These are phyloP conservation scores for Thraustochytrium striatum DNA, from an alignment of 352 stramenopile genomes.

Conservation along the genomic window DNA sequence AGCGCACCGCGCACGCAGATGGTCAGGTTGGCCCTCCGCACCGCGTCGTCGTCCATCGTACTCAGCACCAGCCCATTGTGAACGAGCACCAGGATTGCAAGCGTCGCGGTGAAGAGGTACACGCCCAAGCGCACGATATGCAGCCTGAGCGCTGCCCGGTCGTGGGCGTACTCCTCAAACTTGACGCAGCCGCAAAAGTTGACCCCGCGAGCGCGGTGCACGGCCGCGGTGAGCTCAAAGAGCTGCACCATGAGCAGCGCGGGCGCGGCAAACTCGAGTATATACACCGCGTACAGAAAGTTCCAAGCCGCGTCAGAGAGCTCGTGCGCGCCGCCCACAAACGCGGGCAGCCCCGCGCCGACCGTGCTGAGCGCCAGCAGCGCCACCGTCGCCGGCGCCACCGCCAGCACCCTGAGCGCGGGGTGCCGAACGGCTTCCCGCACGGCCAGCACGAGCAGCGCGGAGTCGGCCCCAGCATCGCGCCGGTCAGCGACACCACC, in stretches of 20 bases:
- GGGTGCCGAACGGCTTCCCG: too few relatives aligned
- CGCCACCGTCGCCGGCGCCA: too few relatives aligned
- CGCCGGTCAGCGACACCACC: too few relatives aligned
- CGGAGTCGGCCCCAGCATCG: too few relatives aligned
- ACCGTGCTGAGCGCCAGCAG: too few relatives aligned
- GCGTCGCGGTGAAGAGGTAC: neutral
- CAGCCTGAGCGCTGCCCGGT: neutral
- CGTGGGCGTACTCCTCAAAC: neutral
- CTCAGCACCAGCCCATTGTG: neutral
- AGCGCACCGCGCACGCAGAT: conserved; percentile 9
- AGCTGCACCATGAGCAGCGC: conserved; percentile 32
- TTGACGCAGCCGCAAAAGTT: conserved; percentile 38
- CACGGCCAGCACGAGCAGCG: too few relatives aligned
- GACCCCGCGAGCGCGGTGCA: conserved; percentile 16
- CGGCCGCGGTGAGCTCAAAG: conserved; percentile 33
- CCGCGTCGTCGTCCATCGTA: neutral
- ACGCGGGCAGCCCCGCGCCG: too few relatives aligned
- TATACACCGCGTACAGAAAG: neutral
- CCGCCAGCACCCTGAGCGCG: too few relatives aligned
- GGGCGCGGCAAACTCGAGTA: neutral
- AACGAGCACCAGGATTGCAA: neutral
- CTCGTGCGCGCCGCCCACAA: too few relatives aligned
- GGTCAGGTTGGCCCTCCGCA: neutral
- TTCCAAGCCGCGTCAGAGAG: too few relatives aligned
- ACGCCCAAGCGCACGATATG: neutral